A percentile compares a stretch with the other conserved stretches of the same genome.
Evolutionary conservation across 768 basidiomycete species (phyloP).

Genomic region (Boletellus ananas): DNA sequence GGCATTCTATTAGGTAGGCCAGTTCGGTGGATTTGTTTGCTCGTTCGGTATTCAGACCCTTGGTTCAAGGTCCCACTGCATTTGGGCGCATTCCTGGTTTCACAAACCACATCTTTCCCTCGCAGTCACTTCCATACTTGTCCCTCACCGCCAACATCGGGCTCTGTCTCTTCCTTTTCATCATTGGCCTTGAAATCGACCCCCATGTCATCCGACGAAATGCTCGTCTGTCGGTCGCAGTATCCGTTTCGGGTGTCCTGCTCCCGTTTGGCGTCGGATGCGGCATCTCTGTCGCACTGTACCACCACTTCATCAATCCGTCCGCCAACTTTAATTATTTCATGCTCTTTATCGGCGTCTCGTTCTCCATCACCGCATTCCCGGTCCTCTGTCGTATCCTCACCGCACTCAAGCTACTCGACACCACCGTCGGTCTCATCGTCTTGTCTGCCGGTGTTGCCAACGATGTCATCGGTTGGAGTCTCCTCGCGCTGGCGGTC

Average conservation of each 20-base stretch:
- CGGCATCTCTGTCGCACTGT: constrained; percentile 68
- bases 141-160: constrained; percentile 88
- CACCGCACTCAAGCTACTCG: constrained; percentile 83
- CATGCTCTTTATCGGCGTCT: constrained; percentile 91
- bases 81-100: constrained; percentile 87
- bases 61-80: constrained; percentile 41
- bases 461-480: constrained; percentile 88
- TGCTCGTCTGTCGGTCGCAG: constrained; percentile 57
- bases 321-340: constrained; percentile 75
- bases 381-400: constrained; percentile 89
- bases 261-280: constrained; percentile 88
- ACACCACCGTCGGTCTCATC: constrained; percentile 89
- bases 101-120: constrained; percentile 80
- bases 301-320: constrained; percentile 63
- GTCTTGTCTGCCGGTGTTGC: constrained; percentile 92
- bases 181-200: constrained; percentile 93
- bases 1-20: constrained; percentile 74
- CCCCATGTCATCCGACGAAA: constrained; percentile 72
- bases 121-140: constrained; percentile 65
- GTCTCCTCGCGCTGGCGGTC: constrained; percentile 82
- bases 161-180: constrained; percentile 83
- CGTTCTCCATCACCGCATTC: constrained; percentile 85
- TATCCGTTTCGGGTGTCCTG: constrained; percentile 78
- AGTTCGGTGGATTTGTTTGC: constrained; percentile 26
- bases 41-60: constrained; percentile 53